A percentile compares a stretch with the other conserved stretches of the same genome.
These are phyloP conservation scores for Hippophae rhamnoides DNA, from an alignment of 306 rosid genomes.

Conservation along the genomic window DNA sequence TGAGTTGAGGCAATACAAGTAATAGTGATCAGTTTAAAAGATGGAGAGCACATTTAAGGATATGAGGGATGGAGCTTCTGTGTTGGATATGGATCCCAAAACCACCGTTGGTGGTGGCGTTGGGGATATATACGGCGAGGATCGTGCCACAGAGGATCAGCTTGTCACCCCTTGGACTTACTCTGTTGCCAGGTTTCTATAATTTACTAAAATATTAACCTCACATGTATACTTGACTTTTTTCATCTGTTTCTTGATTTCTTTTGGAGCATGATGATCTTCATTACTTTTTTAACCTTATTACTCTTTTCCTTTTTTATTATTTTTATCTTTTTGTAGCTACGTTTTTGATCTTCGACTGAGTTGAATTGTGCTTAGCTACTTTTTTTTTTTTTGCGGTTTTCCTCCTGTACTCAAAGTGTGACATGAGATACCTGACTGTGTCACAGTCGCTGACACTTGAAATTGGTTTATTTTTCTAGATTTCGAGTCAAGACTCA, in stretches of 20 bases:
- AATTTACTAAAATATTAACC: neutral
- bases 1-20: neutral
- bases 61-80: conserved; percentile 49
- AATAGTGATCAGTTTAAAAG: neutral
- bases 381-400: no score
- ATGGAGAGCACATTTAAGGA: conserved; percentile 64
- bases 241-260: neutral
- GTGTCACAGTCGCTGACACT: no score
- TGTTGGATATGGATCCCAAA: conserved; percentile 65
- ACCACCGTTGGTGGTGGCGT: conserved; percentile 69
- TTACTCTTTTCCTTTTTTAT: neutral
- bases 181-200: conserved; percentile 81
- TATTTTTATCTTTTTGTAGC: neutral
- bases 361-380: no score
- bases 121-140: conserved; percentile 83
- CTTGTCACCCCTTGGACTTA: conserved; percentile 87
- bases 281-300: no score
- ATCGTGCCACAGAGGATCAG: conserved; percentile 75
- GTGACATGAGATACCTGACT: no score
- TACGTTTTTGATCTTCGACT: no score
- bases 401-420: no score
- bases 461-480: no score
- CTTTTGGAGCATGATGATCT: neutral
- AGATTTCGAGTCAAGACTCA: no score
- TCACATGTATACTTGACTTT: neutral